Evolutionary conservation across 2,329 filamentous ascomycete genomes (phyloP), one percentile per base, ranked within the genome.

Genomic region (Hawksworthiomyces lignivorus): DNA sequence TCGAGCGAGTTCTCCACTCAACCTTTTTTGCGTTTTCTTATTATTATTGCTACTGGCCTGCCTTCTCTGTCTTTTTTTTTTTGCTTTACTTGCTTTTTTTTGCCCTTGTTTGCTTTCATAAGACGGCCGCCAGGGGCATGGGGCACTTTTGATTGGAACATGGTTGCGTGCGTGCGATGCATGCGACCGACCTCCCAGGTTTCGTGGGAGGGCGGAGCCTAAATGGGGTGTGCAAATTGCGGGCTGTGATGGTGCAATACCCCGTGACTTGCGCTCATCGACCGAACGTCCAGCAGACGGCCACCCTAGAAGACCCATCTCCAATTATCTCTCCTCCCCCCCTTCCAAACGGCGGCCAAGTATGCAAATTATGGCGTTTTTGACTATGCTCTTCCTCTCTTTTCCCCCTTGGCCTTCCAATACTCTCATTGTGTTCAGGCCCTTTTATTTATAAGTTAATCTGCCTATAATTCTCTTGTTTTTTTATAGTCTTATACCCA

Each of bases 231-330:
- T 62, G 63, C 64, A 66, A 70, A 67, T 68, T 58, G 50, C 49
- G 48, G 49, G 57, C 52, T 53, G 52, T 60, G 66, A 78, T 78
- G 72, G 68, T 72, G 75, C 72, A 69, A 79, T 78, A 72, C 60
- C 73, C 66, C 73, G 73, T 77, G 74, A 77, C 68, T 44, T 49
- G 41, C 17, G 24, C 39, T 45, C 48, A 44, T 45, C 44, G 46
- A 31, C 39, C 15, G 20, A 27, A 31, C 27, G 20, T 22, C 12
- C 27, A 39, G 21, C 32, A n/a, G 40, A 19, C 15, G 19, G 26
- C 37, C 31, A 24, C 26, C 29, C 11, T n/a, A 18, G 24, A 24
- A 39, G n/a, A 15, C 22, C 36, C 42, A 40, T 40, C 37, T 24
- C 24, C 36, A 39, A 35, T 10, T 7, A 26, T 17, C 12, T n/a